Base-by-base conservation (phyloP, 495 filamentous ascomycete species). In the Aspergillus cristatus region DNA sequence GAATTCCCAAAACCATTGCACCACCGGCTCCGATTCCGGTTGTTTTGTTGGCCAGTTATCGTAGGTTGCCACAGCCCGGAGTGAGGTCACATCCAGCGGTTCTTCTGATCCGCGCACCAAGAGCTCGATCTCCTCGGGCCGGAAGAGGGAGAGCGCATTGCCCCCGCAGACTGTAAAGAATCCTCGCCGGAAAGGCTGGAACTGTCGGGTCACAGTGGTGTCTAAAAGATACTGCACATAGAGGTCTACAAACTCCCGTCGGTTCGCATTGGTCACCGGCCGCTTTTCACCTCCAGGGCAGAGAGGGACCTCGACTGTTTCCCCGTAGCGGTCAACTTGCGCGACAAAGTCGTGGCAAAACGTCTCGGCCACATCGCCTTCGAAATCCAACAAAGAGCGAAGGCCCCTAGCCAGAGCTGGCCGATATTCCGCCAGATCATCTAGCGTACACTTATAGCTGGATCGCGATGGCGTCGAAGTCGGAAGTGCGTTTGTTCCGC, bases 161-260 rank as follows among this genome's bases (percentile, higher is more conserved):
- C 88, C 86, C 20, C 82, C 84, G 54, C 87, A 94, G 28, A 96
- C 87, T 2, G 84, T 93, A 62, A 84, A 96, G 58, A 96, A 96
- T 3, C 89, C 89, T 31, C 89, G 78, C 56, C 90, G 93, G 70
- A 96, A 96, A 8, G 89, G 90, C 58, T 95, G 90, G 40, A 89
- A 96, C 50, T 96, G 89, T 32, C 85, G 71, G 37, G 73, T 60
- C 12, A 96, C 83, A 1, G 82, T 72, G 14, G 75, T 79, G 52
- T 95, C 87, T 12, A 96, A 74, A 11, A 89, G 61, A 55, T 90
- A 81, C 28, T 77, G 75, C 3, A 95, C 76, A 50, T 94, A 95
- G 7, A 85, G 67, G 41, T 93, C 85, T 26, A 95, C 90, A 48
- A 89, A 96, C 45, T 94, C 90, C 32, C 76, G 74, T 20, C 87